Percentiles rank a stretch among this genome's conserved stretches.
Evolutionary conservation across 208 protist species (phyloP).

Genomic region (Leishmania turanica): DNA sequence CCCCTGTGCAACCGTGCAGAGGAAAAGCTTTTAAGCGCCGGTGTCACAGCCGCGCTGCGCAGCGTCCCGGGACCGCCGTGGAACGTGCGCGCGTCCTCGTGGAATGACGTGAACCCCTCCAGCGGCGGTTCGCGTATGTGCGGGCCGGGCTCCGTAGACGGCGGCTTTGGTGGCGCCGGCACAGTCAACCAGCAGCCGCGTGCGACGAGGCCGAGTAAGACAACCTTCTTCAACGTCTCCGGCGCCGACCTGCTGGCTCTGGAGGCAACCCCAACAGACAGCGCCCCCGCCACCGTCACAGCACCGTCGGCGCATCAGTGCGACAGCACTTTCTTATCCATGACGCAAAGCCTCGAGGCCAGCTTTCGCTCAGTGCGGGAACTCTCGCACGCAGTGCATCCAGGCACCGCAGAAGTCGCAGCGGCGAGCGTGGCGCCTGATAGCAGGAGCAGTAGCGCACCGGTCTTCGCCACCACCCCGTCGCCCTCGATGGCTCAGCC

Average conservation of each 20-base stretch:
- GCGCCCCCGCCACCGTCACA: background rate
- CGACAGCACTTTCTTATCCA: background rate
- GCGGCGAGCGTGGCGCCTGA: background rate
- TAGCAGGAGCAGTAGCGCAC: background rate
- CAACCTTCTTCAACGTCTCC: background rate
- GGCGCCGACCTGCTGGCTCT: background rate
- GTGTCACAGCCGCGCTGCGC: background rate
- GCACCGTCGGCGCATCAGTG: background rate
- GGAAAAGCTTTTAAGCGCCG: background rate
- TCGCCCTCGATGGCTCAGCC: background rate
- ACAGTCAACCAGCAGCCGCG: background rate
- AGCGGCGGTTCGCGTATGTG: background rate
- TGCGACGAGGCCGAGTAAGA: background rate
- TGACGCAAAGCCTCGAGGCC: slow-evolving; percentile 13
- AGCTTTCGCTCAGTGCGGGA: slow-evolving; percentile 6
- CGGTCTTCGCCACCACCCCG: background rate
- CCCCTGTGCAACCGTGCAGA: background rate
- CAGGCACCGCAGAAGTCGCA: background rate
- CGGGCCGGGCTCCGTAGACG: background rate
- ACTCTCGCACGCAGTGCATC: background rate
- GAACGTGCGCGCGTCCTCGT: background rate
- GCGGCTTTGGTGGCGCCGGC: background rate
- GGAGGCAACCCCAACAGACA: background rate
- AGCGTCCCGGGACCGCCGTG: background rate
- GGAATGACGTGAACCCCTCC: background rate